Evolutionary conservation across 176 grass and related monocot genomes (phyloP).

Genomic region (Tuctoria greenei): DNA sequence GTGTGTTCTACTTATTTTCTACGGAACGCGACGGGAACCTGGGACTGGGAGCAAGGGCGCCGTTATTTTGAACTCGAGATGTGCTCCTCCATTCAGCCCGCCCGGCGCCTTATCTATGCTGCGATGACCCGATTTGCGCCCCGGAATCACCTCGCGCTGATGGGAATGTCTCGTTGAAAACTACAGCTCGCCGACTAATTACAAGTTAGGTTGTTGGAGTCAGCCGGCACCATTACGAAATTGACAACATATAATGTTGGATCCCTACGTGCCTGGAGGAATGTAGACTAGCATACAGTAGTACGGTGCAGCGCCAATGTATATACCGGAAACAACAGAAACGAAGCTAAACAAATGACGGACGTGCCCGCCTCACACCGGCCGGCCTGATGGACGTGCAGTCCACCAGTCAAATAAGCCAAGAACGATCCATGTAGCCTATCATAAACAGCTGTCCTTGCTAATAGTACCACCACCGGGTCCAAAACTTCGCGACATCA

Average conservation of each 20-base stretch:
- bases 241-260: not conserved
- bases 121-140: too few species aligned
- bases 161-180: not conserved
- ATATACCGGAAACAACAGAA: not conserved
- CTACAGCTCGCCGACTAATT: not conserved
- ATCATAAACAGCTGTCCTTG: conserved; percentile 20
- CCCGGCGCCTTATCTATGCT: too few species aligned
- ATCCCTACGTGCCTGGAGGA: not conserved
- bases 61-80: too few species aligned
- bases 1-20: too few species aligned
- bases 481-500: not conserved
- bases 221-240: not conserved
- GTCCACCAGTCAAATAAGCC: conserved; percentile 33
- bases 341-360: not conserved
- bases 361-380: conserved; percentile 56
- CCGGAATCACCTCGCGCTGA: not conserved
- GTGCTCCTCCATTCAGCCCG: too few species aligned
- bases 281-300: not conserved
- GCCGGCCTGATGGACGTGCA: conserved; percentile 19
- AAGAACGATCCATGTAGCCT: not conserved
- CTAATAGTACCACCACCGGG: not conserved
- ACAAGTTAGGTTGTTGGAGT: not conserved
- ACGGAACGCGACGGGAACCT: too few species aligned
- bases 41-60: too few species aligned
- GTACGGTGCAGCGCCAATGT: not conserved